Evolutionary conservation across 106 monocot genomes (phyloP).

Genomic region (Xerophyta viscosa): DNA sequence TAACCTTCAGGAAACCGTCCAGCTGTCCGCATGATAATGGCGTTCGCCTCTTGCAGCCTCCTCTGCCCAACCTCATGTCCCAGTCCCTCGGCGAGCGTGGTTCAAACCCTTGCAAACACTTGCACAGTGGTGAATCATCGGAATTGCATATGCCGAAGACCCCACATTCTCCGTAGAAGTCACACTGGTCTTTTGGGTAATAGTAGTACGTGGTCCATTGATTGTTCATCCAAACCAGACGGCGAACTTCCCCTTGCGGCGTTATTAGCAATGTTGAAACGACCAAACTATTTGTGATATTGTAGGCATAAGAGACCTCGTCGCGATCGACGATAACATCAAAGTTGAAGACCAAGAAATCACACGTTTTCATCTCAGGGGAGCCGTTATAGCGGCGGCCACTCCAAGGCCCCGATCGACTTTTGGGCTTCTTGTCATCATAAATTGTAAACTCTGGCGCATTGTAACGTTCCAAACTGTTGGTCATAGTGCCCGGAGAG

Average conservation of each 20-base stretch:
- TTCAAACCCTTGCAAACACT: conserved; percentile 13
- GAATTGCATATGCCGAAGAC: conserved; percentile 11
- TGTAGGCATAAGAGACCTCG: conserved; percentile 6
- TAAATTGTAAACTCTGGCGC: no score
- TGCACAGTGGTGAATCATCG: no score
- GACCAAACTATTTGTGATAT: no score
- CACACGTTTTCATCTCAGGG: conserved; percentile 4
- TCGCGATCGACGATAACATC: neutral
- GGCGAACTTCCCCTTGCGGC: no score
- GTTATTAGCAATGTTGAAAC: no score
- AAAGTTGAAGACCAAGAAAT: neutral
- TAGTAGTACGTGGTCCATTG: conserved; percentile 6
- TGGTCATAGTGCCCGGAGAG: no score
- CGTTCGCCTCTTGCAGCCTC: no score
- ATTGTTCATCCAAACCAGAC: no score
- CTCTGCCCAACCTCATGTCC: conserved; percentile 3
- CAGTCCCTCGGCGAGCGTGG: conserved; percentile 12
- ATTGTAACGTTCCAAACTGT: no score
- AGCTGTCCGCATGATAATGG: no score
- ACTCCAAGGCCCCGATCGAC: conserved; percentile 48
- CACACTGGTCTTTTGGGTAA: conserved; percentile 11
- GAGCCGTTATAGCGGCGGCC: conserved; percentile 19
- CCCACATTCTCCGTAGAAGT: conserved; percentile 5
- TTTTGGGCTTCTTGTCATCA: no score
- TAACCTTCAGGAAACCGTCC: no score